Evolutionary conservation across 2,329 filamentous ascomycete species (phyloP).

Genomic region (Aspergillus bombycis): DNA sequence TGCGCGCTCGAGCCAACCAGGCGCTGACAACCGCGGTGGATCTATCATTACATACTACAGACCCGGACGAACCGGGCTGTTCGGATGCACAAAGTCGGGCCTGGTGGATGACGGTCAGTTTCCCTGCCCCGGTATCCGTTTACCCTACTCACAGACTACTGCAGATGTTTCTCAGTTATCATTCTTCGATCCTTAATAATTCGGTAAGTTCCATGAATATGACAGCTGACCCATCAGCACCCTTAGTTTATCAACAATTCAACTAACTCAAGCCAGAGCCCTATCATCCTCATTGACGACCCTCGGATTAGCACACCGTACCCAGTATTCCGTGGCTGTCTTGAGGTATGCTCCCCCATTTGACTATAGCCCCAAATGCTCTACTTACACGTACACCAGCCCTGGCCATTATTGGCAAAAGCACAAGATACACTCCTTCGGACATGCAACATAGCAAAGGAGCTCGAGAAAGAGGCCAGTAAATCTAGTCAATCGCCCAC

Average conservation of each 20-base stretch:
- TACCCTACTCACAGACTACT: background rate
- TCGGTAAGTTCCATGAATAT: constrained; percentile 12
- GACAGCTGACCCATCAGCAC: no score
- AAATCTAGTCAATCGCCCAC: constrained; percentile 6
- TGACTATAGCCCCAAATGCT: background rate
- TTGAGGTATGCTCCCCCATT: constrained; percentile 20
- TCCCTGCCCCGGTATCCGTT: background rate
- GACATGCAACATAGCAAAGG: constrained; percentile 4
- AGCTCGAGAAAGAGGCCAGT: background rate
- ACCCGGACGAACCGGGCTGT: constrained; percentile 7
- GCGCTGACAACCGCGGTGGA: constrained; percentile 33
- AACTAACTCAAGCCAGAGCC: constrained; percentile 14
- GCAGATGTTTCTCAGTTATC: constrained; percentile 24
- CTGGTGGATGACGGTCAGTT: constrained; percentile 33
- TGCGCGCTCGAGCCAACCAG: constrained; percentile 28
- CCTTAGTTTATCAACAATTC: no score
- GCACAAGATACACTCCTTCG: constrained; percentile 21
- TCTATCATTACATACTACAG: constrained; percentile 24
- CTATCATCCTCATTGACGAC: constrained; percentile 24
- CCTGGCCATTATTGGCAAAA: constrained; percentile 26
- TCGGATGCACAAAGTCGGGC: constrained; percentile 27
- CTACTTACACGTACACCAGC: constrained; percentile 13
- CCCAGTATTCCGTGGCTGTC: constrained; percentile 20
- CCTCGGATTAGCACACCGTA: constrained; percentile 28
- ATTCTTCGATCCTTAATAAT: constrained; percentile 24